Evolutionary conservation across 1,284 basidiomycete genomes (phyloP).

Genomic region (Naganishia sp.): DNA sequence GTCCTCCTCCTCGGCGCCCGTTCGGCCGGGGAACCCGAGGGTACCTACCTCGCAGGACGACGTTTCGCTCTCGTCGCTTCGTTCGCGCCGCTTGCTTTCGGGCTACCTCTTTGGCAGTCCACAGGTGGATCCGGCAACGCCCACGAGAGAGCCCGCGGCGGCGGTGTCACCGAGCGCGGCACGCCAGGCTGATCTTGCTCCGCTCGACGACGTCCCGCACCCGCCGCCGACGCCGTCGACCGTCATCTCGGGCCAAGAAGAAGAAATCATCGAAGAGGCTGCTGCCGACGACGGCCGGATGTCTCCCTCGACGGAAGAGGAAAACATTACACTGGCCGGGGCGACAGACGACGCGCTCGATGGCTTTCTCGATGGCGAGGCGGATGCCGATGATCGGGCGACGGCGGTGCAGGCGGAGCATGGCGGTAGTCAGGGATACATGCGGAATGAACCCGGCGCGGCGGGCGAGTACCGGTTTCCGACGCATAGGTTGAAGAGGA

Average conservation of each 20-base stretch:
- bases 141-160: not conserved
- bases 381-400: conserved; percentile 46
- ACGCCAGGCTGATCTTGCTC: too few relatives aligned
- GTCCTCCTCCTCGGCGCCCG: not conserved
- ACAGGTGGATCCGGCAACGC: conserved; percentile 32
- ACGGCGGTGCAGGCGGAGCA: conserved; percentile 45
- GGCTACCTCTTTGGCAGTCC: conserved; percentile 53
- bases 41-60: conserved; percentile 35
- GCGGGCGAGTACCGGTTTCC: conserved; percentile 53
- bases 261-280: conserved; percentile 7
- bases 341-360: conserved; percentile 42
- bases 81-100: conserved; percentile 46
- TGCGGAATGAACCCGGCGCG: conserved; percentile 41
- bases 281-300: not conserved
- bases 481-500: conserved; percentile 50
- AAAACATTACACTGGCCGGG: not conserved
- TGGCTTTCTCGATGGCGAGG: conserved; percentile 52
- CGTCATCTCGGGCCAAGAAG: conserved; percentile 20
- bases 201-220: conserved; percentile 5
- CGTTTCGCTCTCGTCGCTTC: conserved; percentile 41
- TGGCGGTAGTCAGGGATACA: conserved; percentile 45
- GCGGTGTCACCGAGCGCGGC: not conserved
- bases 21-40: conserved; percentile 7
- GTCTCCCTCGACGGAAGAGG: conserved; percentile 6
- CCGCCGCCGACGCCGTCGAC: conserved; percentile 16